Percentiles rank a stretch among this genome's conserved stretches.
phyloP scores from a whole-genome alignment of 306 rosid genomes.

The Datisca glomerata region DNA sequence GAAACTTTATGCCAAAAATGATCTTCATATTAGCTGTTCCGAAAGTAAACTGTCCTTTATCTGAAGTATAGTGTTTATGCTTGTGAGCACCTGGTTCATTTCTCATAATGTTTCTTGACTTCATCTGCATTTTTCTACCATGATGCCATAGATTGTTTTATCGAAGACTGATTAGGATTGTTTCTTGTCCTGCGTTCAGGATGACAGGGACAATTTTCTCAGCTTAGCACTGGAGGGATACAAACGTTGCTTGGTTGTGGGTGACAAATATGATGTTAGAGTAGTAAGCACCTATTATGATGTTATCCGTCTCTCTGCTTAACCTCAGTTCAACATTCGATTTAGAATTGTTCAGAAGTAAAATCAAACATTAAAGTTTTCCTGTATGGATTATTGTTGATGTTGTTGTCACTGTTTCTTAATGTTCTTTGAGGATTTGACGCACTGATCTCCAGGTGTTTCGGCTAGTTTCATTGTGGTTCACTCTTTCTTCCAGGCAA shows the following conservation, averaged over 20 bases:
- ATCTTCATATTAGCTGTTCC: too few relatives aligned
- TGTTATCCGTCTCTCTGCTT: constrained; percentile 10
- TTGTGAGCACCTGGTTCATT: too few relatives aligned
- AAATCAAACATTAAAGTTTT: not conserved
- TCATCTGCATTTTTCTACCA: too few relatives aligned
- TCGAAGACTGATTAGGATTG: not conserved
- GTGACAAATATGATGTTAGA: constrained; percentile 84
- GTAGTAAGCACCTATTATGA: constrained; percentile 53
- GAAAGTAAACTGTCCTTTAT: too few relatives aligned
- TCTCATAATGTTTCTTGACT: too few relatives aligned
- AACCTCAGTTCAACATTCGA: not conserved
- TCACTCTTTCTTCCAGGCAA: constrained; percentile 53
- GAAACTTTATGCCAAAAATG: too few relatives aligned
- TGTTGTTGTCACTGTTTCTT: not conserved
- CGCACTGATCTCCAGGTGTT: constrained; percentile 59
- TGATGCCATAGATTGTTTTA: too few relatives aligned
- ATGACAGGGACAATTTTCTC: constrained; percentile 85
- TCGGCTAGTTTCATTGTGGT: constrained; percentile 83
- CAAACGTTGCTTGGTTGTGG: constrained; percentile 65
- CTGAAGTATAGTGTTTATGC: too few relatives aligned
- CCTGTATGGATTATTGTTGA: too few relatives aligned
- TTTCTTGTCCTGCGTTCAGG: constrained; percentile 34
- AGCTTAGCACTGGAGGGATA: constrained; percentile 83
- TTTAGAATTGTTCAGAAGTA: not conserved
- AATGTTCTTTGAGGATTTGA: constrained; percentile 13